Conservation (phyloP, 257 asterid species). For the Oldenlandia corymbosa region DNA sequence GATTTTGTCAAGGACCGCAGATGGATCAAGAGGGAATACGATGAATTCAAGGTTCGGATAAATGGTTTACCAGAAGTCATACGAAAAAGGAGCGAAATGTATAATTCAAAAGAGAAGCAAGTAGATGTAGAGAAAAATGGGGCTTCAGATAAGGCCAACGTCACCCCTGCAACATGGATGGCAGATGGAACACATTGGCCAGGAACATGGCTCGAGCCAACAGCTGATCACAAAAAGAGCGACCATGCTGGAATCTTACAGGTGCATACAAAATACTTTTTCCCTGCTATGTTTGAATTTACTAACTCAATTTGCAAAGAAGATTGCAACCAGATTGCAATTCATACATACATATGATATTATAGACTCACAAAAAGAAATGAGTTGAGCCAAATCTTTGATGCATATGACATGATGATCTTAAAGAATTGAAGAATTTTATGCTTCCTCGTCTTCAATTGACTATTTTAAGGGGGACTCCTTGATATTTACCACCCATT, state of each 20-base stretch:
- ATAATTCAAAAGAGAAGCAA: slow-evolving; percentile 58
- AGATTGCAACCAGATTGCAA: neutral
- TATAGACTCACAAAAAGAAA: neutral
- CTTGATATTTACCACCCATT: neutral
- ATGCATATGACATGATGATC: neutral
- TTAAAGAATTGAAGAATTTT: neutral
- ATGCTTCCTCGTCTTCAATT: neutral
- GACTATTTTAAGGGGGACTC: neutral
- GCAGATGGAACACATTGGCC: slow-evolving; percentile 99
- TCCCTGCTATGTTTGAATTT: neutral
- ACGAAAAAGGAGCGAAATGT: slow-evolving; percentile 56
- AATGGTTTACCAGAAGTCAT: slow-evolving; percentile 79
- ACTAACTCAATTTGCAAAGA: neutral
- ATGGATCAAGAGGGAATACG: slow-evolving; percentile 97
- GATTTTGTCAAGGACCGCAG: slow-evolving; percentile 94
- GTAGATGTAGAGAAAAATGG: slow-evolving; percentile 40
- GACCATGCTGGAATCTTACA: slow-evolving; percentile 95
- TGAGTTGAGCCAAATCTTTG: too few species aligned
- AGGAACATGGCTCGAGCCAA: slow-evolving; percentile 71
- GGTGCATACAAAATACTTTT: slow-evolving; percentile 25
- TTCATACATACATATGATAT: neutral
- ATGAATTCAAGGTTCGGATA: slow-evolving; percentile 90
- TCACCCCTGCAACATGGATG: slow-evolving; percentile 82
- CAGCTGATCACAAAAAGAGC: slow-evolving; percentile 68
- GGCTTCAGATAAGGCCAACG: slow-evolving; percentile 37